Evolutionary conservation across 768 basidiomycete genomes (phyloP), one percentile per base, ranked within the genome.

Genomic region (Amanita rimosa): DNA sequence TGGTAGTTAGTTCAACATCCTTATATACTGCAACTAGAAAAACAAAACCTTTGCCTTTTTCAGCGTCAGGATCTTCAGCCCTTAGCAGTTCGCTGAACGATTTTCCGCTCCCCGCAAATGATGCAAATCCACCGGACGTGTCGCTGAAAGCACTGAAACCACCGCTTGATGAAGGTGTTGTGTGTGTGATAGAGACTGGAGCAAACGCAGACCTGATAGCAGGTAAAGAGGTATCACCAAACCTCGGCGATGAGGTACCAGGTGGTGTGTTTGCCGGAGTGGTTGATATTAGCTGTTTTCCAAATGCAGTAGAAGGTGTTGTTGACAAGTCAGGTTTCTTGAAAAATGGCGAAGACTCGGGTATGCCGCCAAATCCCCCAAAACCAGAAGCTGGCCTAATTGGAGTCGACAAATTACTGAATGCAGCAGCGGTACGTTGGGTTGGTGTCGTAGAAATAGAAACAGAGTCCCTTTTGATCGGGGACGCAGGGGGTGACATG

Each of bases 81-180:
- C 44, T 48, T 0, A 48, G 42, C 8, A 48, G 22, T 27, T 48
- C 47, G 11, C 67, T 62, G 54, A 83, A 89, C 0, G 84, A 76
- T 54, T 72, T 75, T 31, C 67, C 64, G 1, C 65, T 62, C 0
- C 64, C 67, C 5, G 69, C 55, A 46, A 70, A 64, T 13, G 70
- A 64, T 3, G 66, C 61, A 50, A 82, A 78, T 1, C 70, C 67
- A 36, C 61, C 62, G 0, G 64, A 51, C 3, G 64, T 45, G 1
- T 72, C 71, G 11, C 73, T 70, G 54, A 80, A 79, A 0, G 77
- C 72, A 29, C 69, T 56, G 54, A 83, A 83, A 2, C 69, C 79
- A 24, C 72, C 66, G 1, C 64, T 57, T 10, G 60, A 44, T 0
- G 68, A 52, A 10, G 61, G 51, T 49, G 59, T 62, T 6, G 62